Base-by-base conservation (phyloP, 192 early-diverging fungal genomes). In the Spinellus fusiger region DNA sequence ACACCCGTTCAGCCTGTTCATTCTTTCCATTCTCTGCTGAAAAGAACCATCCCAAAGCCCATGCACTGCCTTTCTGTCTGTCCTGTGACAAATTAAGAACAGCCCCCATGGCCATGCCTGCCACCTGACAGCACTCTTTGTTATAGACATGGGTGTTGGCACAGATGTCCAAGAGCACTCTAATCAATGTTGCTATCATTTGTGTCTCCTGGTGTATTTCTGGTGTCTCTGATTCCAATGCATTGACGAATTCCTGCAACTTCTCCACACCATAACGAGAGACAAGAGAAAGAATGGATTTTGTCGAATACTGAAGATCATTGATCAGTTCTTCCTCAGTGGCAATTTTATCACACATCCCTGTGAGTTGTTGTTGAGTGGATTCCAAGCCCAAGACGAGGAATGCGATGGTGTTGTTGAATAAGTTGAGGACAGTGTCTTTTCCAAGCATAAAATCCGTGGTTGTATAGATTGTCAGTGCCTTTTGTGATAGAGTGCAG, bases 371-470 rank as follows among this genome's bases (percentile, higher is more conserved):
- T n/a, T 32, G 10, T 2, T 54, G 34, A 5, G 48, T 10, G 7
- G 15, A 26, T 9, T 51, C 20, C 20, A 71, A 9, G 12, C 25
- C 29, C 4, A 20, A 15, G 5, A 71, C 58, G 2, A 71, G 22
- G 40, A 62, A 77, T 4, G 23, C 16, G 3, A 74, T 38, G 0
- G 76, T 68, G 13, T 54, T 53, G 0, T 57, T 27, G 48, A 48
- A 71, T 10, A 38, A 25, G 9, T 68, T 37, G 0, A 51, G 48
- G 4, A 77, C 38, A 9, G 61, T 34, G 2, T 66, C 31, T 18
- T 53, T 22, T 15, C 79, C 79, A 56, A 78, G 50, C 4, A 68
- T 33, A 44, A 76, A 78, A 22, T 76, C 77, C 0, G 78, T 62
- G 0, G 69, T 73, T 15, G 64, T 72, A 51, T 76, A 72, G 38